A percentile compares a stretch with the other conserved stretches of the same genome.
Conservation (phyloP, 2,329 filamentous ascomycete genomes). For the Pyricularia grisea region DNA sequence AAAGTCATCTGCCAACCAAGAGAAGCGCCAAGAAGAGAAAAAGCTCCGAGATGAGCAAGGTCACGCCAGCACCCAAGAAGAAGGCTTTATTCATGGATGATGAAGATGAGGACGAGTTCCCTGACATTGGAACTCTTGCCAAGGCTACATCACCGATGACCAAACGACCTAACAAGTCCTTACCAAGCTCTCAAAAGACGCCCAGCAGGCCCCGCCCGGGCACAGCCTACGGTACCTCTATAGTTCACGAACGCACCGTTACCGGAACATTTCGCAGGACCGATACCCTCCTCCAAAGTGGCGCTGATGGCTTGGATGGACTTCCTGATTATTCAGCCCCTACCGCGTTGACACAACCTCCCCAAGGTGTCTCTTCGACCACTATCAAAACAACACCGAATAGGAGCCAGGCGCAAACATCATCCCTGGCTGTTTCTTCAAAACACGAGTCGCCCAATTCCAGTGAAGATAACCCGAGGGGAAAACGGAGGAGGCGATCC, state of each 20-base stretch:
- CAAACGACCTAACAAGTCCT: conserved; percentile 9
- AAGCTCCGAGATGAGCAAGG: conserved; percentile 34
- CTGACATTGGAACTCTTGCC: conserved; percentile 40
- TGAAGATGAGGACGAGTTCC: conserved; percentile 36
- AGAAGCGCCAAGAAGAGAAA: conserved; percentile 36
- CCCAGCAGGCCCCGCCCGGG: background rate
- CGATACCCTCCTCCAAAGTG: conserved; percentile 11
- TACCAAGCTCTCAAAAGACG: background rate
- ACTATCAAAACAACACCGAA: background rate
- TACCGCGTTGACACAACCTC: background rate
- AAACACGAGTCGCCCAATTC: background rate
- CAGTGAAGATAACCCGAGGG: conserved; percentile 6
- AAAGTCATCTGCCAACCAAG: background rate
- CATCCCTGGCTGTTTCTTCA: background rate
- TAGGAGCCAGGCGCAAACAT: background rate
- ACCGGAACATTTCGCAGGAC: conserved; percentile 14
- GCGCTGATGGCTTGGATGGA: background rate
- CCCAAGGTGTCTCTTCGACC: background rate
- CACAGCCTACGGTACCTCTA: conserved; percentile 6
- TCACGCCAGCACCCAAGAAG: conserved; percentile 9
- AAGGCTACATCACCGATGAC: conserved; percentile 28
- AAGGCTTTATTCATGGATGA: conserved; percentile 8
- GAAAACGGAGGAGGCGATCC: conserved; percentile 12
- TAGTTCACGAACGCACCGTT: conserved; percentile 13
- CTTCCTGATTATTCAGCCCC: conserved; percentile 2